Conservation (phyloP, 495 filamentous ascomycete species). For the Echria macrotheca region DNA sequence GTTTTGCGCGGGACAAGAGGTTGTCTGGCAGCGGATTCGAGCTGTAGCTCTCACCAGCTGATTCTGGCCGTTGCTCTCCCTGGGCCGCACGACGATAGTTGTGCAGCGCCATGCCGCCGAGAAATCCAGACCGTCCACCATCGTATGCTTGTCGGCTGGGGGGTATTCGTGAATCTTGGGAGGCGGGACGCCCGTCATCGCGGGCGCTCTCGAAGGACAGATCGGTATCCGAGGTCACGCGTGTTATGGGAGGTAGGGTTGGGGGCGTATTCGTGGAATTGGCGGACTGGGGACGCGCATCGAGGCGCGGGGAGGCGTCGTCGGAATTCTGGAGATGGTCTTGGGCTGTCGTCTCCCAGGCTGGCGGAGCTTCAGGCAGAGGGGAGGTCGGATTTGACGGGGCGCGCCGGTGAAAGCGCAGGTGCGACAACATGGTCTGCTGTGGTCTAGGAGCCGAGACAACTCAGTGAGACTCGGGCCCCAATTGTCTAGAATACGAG, state of each 20-base stretch:
- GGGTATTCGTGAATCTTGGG: constrained; percentile 25
- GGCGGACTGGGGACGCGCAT: constrained; percentile 37
- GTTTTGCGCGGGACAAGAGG: constrained; percentile 22
- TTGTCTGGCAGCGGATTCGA: constrained; percentile 16
- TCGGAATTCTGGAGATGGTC: constrained; percentile 32
- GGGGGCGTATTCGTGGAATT: constrained; percentile 34
- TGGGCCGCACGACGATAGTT: constrained; percentile 31
- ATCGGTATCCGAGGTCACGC: constrained; percentile 39
- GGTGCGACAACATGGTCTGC: constrained; percentile 46
- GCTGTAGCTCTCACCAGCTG: constrained; percentile 13
- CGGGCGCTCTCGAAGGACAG: constrained; percentile 3
- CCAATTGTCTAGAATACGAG: background rate
- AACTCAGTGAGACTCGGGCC: constrained; percentile 1
- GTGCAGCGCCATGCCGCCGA: constrained; percentile 37
- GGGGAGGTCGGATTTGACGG: constrained; percentile 50
- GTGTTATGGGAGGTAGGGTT: constrained; percentile 40
- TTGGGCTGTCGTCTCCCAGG: constrained; percentile 33
- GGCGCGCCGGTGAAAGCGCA: constrained; percentile 49
- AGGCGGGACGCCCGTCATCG: constrained; percentile 14
- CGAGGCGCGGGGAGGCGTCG: constrained; percentile 33
- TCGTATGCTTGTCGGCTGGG: constrained; percentile 23
- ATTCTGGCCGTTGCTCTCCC: constrained; percentile 15
- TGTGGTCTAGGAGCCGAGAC: constrained; percentile 1
- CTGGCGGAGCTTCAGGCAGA: constrained; percentile 33
- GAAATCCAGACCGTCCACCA: constrained; percentile 24